Base-by-base conservation (phyloP, 495 filamentous ascomycete species). In the Aspergillus sclerotiicarbonarius region DNA sequence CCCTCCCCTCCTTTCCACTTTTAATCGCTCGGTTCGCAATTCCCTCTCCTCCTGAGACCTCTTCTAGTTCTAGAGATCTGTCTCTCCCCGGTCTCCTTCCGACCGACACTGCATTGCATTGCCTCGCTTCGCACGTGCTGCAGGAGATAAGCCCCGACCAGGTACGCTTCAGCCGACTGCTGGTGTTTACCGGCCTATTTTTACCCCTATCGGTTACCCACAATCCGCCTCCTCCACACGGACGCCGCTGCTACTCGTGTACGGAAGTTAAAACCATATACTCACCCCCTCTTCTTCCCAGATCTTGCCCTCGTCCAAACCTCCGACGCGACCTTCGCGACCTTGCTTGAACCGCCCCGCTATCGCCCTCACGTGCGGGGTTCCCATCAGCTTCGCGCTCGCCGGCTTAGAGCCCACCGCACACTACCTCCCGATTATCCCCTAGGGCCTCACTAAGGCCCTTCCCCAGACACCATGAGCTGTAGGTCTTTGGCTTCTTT, bases 381-480 rank as follows among this genome's bases (percentile, higher is more conserved):
- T 63, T 51, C 30, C 52, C 43, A 50, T 62, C 44, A 61, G 61
- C 59, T 61, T 59, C 44, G 57, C 52, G 44, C 53, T 53, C 49
- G 56, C 56, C 58, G 61, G 51, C 52, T 48, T 45, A 53, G 39
- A 67, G 54, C 62, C 59, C 65, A 60, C 62, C 64, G 57, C 63
- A 63, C 53, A 61, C 43, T 61, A 44, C 18, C 50, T 41, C 45
- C 48, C 51, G 18, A 19, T 43, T 20, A 25, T 25, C 25, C 25
- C 35, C 56, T 18, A 20, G 15, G 31, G 29, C 52, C 41, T 25
- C 46, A 29, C 41, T 49, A 32, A 55, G 32, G 55, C 49, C 25
- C 18, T 31, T 35, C 45, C 54, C 59, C 65, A 61, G 65, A 45
- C 69, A 73, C 62, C 59, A 80, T 80, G 77, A 78, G 74, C 67